These are phyloP conservation scores for Otatea glauca DNA, from an alignment of 176 grass and related monocot species.

Conservation along the genomic window DNA sequence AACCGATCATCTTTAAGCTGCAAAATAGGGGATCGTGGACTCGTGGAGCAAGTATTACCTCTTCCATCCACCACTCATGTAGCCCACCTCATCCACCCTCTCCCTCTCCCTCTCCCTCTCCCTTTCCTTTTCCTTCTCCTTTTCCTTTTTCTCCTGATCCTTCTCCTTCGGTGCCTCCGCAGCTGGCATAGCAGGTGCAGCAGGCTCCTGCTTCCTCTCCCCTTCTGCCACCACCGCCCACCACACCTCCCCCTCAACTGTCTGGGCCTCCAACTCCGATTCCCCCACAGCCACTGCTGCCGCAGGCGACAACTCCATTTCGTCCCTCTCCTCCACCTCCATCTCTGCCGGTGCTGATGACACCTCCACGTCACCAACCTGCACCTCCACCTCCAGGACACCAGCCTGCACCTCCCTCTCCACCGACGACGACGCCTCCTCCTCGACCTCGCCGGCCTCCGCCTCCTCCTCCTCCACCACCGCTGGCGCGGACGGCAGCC, in stretches of 20 bases:
- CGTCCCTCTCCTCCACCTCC: slow-evolving; percentile 22
- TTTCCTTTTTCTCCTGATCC: slow-evolving; percentile 39
- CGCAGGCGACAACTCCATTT: slow-evolving; percentile 35
- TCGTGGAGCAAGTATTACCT: slow-evolving; percentile 59
- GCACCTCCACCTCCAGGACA: slow-evolving; percentile 6
- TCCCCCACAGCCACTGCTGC: slow-evolving; percentile 22
- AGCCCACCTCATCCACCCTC: slow-evolving; percentile 67
- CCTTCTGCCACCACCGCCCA: not conserved
- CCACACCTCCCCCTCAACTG: slow-evolving; percentile 36
- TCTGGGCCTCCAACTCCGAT: not conserved
- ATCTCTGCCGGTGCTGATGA: slow-evolving; percentile 24
- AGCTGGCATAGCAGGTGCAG: not conserved
- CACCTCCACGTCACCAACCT: slow-evolving; percentile 23
- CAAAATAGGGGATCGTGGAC: slow-evolving; percentile 1
- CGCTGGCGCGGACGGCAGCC: not conserved
- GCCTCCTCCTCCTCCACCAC: slow-evolving; percentile 5
- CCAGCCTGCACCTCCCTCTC: not conserved
- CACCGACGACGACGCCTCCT: slow-evolving; percentile 30
- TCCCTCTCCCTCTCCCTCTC: slow-evolving; percentile 49
- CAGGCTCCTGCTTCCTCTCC: slow-evolving; percentile 3
- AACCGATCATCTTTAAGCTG: not conserved
- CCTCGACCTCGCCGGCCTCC: slow-evolving; percentile 42
- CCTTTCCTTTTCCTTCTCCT: slow-evolving; percentile 38
- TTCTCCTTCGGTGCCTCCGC: slow-evolving; percentile 28
- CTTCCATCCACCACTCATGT: slow-evolving; percentile 89